Evolutionary conservation across 2,329 filamentous ascomycete species (phyloP).

Genomic region (Alternaria longipes): DNA sequence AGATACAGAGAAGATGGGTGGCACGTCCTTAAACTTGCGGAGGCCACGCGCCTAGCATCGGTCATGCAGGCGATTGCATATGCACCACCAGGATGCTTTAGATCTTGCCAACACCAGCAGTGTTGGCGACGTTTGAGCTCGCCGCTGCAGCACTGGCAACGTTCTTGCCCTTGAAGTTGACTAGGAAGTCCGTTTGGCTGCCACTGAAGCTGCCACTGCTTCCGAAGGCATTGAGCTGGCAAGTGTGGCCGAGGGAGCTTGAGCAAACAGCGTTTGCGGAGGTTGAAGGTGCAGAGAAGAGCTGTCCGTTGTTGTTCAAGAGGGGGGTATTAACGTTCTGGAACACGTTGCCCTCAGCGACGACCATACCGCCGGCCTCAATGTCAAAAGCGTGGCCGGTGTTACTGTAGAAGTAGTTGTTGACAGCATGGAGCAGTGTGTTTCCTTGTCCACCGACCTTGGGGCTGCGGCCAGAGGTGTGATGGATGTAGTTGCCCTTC

Average conservation of each 20-base stretch:
- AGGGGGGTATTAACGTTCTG: slow-evolving; percentile 18
- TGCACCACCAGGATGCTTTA: neutral
- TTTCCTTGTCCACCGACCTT: slow-evolving; percentile 21
- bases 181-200: slow-evolving; percentile 15
- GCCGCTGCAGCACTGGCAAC: slow-evolving; percentile 8
- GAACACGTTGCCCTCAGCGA: slow-evolving; percentile 29
- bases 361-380: slow-evolving; percentile 5
- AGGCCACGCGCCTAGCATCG: neutral
- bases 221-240: slow-evolving; percentile 14
- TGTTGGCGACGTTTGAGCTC: slow-evolving; percentile 7
- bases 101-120: slow-evolving; percentile 26
- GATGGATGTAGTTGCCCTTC: slow-evolving; percentile 29
- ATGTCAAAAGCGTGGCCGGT: slow-evolving; percentile 27
- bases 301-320: slow-evolving; percentile 2
- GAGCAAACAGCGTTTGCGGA: slow-evolving; percentile 9
- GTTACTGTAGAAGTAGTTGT: slow-evolving; percentile 28
- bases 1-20: neutral
- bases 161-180: slow-evolving; percentile 15
- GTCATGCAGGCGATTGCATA: neutral
- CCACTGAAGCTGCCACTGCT: slow-evolving; percentile 12
- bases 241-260: slow-evolving; percentile 13
- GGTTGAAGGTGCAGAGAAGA: slow-evolving; percentile 11
- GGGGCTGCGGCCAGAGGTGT: slow-evolving; percentile 27
- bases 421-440: slow-evolving; percentile 26
- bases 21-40: neutral